Percentiles rank a stretch among this genome's conserved stretches.
These are phyloP conservation scores for Verbascum thapsus DNA, from an alignment of 257 asterid species.

Conservation along the genomic window DNA sequence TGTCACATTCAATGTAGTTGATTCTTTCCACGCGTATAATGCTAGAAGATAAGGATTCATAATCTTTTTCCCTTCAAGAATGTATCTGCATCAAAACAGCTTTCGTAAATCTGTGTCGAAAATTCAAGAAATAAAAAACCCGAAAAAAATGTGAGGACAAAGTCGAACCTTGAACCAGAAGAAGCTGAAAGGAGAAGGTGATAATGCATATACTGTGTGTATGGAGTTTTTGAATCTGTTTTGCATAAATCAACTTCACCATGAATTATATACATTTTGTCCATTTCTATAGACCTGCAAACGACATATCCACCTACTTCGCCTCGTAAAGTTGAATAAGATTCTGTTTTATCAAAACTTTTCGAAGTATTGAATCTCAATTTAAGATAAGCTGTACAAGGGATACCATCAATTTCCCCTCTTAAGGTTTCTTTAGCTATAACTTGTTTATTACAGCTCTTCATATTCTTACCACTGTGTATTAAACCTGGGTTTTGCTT, in stretches of 20 bases:
- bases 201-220: constrained; percentile 63
- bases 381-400: constrained; percentile 44
- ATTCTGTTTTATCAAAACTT: background rate
- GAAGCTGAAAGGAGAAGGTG: constrained; percentile 51
- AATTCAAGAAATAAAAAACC: background rate
- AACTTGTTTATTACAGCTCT: constrained; percentile 9
- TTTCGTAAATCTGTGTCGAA: background rate
- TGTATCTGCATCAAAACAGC: constrained; percentile 48
- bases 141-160: background rate
- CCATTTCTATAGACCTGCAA: constrained; percentile 44
- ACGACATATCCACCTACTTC: constrained; percentile 47
- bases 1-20: constrained; percentile 48
- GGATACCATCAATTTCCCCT: constrained; percentile 55
- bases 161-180: constrained; percentile 57
- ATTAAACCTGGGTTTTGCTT: constrained; percentile 21
- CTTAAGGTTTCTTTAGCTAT: constrained; percentile 41
- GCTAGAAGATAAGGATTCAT: constrained; percentile 54
- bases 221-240: constrained; percentile 51
- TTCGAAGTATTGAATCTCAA: constrained; percentile 25
- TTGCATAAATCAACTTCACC: constrained; percentile 55
- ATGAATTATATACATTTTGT: constrained; percentile 40
- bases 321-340: constrained; percentile 34
- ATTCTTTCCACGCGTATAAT: constrained; percentile 49
- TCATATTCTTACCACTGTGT: constrained; percentile 18
- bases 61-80: constrained; percentile 57